Percentiles rank a stretch among this genome's conserved stretches.
Conservation (phyloP, 345 rosid genomes). For the Melaleuca quinquenervia region DNA sequence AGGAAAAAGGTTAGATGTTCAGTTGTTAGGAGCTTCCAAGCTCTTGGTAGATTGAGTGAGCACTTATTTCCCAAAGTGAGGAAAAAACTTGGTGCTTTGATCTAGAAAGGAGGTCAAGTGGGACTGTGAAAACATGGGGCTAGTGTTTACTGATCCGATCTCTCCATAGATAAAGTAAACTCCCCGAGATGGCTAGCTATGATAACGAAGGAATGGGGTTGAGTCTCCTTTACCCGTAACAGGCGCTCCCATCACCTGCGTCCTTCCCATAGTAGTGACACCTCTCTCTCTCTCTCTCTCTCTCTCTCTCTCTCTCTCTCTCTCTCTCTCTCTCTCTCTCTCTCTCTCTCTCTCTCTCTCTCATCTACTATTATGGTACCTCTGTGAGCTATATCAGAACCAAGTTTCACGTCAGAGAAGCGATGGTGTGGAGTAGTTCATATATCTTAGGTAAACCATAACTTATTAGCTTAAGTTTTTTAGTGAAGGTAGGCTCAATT, state of each 20-base stretch:
- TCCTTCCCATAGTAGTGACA: not conserved
- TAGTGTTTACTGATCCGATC: not conserved
- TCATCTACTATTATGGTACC: no score
- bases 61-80: not conserved
- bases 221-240: not conserved
- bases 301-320: no score
- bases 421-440: no score
- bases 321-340: no score
- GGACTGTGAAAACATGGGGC: not conserved
- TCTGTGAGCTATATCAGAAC: no score
- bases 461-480: no score
- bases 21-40: not conserved
- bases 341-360: no score
- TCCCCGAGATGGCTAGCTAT: not conserved
- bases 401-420: no score
- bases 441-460: no score
- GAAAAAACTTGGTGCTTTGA: not conserved
- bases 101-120: not conserved
- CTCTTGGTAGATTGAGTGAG: not conserved
- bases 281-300: not conserved
- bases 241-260: no score
- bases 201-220: not conserved
- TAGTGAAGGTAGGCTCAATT: no score
- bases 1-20: not conserved
- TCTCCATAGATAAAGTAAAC: not conserved